These are phyloP conservation scores for Bipolaris oryzae DNA, from an alignment of 2,329 filamentous ascomycete genomes.

Conservation along the genomic window DNA sequence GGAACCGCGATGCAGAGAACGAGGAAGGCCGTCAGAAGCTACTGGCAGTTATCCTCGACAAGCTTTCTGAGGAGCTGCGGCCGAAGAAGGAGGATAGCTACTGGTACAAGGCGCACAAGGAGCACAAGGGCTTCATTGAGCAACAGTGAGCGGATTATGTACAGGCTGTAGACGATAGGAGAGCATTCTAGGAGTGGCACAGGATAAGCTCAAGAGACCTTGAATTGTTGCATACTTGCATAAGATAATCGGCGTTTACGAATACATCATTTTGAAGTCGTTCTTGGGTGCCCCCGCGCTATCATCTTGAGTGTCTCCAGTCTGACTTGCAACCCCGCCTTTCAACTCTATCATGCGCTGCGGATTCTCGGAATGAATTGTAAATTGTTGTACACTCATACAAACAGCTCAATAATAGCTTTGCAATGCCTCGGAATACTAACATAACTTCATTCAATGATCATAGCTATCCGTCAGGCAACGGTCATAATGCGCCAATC, in stretches of 20 bases:
- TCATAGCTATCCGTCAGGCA: neutral
- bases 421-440: too few relatives aligned
- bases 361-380: too few relatives aligned
- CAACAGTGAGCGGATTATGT: conserved; percentile 17
- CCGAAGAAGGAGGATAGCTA: conserved; percentile 69
- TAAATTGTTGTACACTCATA: too few relatives aligned
- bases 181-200: neutral
- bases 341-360: too few relatives aligned
- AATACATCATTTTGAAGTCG: conserved; percentile 7
- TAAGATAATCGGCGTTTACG: conserved; percentile 4
- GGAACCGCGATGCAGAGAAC: conserved; percentile 88
- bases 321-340: too few relatives aligned
- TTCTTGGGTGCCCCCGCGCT: neutral
- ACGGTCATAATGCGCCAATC: conserved; percentile 22
- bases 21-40: conserved; percentile 78
- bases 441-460: too few relatives aligned
- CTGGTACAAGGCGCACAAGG: conserved; percentile 87
- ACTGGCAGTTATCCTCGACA: conserved; percentile 72
- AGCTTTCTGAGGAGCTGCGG: conserved; percentile 73
- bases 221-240: neutral
- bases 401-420: too few relatives aligned
- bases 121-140: conserved; percentile 75
- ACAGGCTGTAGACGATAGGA: neutral
- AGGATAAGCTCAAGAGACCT: neutral
- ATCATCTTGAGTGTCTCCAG: too few relatives aligned